A percentile compares a stretch with the other conserved stretches of the same genome.
phyloP scores from a whole-genome alignment of 305 asterid genomes.

The Fraxinus baroniana region DNA sequence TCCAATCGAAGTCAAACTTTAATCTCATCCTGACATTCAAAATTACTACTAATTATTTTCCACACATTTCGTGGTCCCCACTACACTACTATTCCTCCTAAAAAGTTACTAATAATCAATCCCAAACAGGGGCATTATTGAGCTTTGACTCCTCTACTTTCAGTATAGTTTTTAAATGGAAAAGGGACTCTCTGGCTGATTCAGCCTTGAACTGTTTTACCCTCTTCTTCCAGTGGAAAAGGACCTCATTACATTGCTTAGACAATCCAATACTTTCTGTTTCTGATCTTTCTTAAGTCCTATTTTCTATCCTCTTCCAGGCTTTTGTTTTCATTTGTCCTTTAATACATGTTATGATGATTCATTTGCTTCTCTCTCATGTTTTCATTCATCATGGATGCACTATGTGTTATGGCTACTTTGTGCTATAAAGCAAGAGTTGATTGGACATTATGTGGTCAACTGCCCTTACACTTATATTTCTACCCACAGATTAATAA shows the following conservation, averaged over 20 bases:
- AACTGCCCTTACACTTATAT: neutral
- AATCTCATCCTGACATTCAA: neutral
- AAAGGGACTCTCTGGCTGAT: neutral
- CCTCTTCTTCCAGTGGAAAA: neutral
- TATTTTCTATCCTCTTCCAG: neutral
- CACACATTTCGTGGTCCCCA: neutral
- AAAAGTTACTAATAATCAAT: neutral
- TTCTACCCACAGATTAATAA: neutral
- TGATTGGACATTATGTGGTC: neutral
- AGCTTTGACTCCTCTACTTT: neutral
- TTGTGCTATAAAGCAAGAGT: neutral
- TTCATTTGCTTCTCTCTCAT: neutral
- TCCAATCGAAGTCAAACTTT: neutral
- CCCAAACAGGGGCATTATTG: neutral
- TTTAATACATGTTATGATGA: neutral
- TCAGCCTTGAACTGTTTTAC: neutral
- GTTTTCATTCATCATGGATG: neutral
- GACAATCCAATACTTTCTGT: neutral
- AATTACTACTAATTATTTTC: neutral
- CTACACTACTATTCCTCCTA: neutral
- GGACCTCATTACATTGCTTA: neutral
- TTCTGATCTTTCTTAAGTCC: neutral
- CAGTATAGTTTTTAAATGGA: neutral
- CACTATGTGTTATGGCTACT: neutral
- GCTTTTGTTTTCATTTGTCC: neutral